These are phyloP conservation scores for Mitragyna speciosa DNA, from an alignment of 257 asterid genomes.

Conservation along the genomic window DNA sequence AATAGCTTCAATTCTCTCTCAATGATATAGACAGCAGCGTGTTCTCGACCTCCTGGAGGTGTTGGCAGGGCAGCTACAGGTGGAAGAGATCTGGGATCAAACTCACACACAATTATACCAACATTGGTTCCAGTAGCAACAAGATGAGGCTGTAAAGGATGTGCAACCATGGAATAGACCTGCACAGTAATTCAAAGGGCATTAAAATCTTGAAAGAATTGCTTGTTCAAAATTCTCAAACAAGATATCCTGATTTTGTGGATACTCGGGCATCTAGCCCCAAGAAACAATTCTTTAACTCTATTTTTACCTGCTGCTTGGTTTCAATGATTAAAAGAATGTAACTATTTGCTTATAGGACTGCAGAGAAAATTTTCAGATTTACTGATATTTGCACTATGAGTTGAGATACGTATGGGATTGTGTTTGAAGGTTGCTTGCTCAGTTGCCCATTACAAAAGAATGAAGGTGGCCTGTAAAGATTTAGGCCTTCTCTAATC, in stretches of 20 bases:
- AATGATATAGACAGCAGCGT: slow-evolving; percentile 85
- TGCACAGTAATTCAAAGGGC: slow-evolving; percentile 28
- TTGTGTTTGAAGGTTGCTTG: not conserved
- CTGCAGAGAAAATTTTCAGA: not conserved
- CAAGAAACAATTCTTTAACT: not conserved
- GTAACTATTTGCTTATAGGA: not conserved
- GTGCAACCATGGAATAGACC: slow-evolving; percentile 98
- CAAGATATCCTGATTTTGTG: not conserved
- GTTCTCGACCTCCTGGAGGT: slow-evolving; percentile 81
- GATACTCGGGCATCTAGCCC: not conserved
- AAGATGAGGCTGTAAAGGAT: slow-evolving; percentile 90
- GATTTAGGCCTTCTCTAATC: not conserved
- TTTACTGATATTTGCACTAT: not conserved
- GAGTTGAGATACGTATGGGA: not conserved
- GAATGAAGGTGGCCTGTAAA: not conserved
- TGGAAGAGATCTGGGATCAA: slow-evolving; percentile 91
- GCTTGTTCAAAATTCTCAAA: not conserved
- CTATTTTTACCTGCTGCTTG: not conserved
- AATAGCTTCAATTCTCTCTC: slow-evolving; percentile 86
- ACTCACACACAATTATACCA: slow-evolving; percentile 94
- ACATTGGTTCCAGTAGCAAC: slow-evolving; percentile 97
- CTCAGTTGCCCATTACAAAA: not conserved
- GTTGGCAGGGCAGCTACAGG: slow-evolving; percentile 91
- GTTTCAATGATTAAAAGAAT: not conserved
- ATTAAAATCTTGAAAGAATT: slow-evolving; percentile 2